Evolutionary conservation across 2,329 filamentous ascomycete species (phyloP).

Genomic region (Neofusicoccum sp.): DNA sequence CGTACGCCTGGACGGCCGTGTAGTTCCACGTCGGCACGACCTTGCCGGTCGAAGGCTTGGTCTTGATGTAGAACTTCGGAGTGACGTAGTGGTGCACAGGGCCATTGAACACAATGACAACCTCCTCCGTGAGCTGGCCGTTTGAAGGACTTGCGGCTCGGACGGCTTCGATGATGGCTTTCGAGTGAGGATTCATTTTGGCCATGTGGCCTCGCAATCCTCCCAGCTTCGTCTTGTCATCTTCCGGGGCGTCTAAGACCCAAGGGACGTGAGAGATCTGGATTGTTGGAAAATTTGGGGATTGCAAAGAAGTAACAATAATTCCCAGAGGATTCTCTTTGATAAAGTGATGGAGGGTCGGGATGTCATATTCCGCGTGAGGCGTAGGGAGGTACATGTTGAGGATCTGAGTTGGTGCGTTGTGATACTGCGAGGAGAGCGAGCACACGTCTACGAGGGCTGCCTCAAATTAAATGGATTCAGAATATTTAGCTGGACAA

Average conservation of each 20-base stretch:
- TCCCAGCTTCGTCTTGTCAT: slow-evolving; percentile 46
- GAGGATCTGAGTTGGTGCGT: background rate
- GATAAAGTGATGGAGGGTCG: slow-evolving; percentile 59
- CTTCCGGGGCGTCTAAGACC: slow-evolving; percentile 55
- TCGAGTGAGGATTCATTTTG: slow-evolving; percentile 64
- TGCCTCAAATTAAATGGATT: background rate
- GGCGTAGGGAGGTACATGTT: slow-evolving; percentile 61
- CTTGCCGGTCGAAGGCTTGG: slow-evolving; percentile 66
- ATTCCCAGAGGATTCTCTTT: slow-evolving; percentile 63
- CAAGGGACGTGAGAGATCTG: slow-evolving; percentile 65
- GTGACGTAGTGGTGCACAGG: slow-evolving; percentile 66
- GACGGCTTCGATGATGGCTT: slow-evolving; percentile 59
- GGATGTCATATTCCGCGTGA: slow-evolving; percentile 56
- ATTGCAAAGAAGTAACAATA: slow-evolving; percentile 63
- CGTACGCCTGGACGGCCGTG: slow-evolving; percentile 65
- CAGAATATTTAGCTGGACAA: too few species aligned
- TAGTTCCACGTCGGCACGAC: slow-evolving; percentile 75
- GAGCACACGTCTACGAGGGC: background rate
- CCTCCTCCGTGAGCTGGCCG: slow-evolving; percentile 51
- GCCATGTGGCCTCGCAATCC: slow-evolving; percentile 65
- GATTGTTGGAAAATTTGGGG: slow-evolving; percentile 52
- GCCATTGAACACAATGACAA: slow-evolving; percentile 64
- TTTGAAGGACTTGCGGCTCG: background rate
- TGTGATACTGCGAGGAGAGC: too few species aligned
- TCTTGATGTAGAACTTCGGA: slow-evolving; percentile 68